These are phyloP conservation scores for Mucor saturninus DNA, from an alignment of 371 early-diverging fungal species.

Conservation along the genomic window DNA sequence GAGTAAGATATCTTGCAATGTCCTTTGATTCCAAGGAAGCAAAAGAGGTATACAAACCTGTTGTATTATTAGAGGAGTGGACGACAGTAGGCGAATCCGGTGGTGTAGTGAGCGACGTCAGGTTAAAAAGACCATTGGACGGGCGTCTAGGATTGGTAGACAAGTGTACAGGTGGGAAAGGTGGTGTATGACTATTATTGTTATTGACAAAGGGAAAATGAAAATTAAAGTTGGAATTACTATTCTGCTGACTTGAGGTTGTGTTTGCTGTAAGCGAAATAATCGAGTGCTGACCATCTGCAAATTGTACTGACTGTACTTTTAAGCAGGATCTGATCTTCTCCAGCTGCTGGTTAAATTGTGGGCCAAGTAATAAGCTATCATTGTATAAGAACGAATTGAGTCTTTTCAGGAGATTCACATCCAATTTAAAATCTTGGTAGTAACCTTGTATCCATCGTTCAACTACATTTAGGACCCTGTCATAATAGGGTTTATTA, in stretches of 20 bases:
- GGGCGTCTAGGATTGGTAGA: slow-evolving; percentile 3
- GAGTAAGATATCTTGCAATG: slow-evolving; percentile 48
- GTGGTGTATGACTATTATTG: slow-evolving; percentile 4
- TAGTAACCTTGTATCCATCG: slow-evolving; percentile 70
- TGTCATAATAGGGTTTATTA: slow-evolving; percentile 19
- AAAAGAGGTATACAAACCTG: slow-evolving; percentile 1
- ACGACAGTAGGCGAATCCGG: neutral
- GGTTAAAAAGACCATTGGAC: slow-evolving; percentile 9
- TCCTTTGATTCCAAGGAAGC: slow-evolving; percentile 34
- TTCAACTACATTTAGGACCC: slow-evolving; percentile 61
- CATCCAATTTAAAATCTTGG: slow-evolving; percentile 60
- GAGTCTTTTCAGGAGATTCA: slow-evolving; percentile 26
- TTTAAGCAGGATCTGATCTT: slow-evolving; percentile 9
- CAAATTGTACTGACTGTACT: slow-evolving; percentile 1
- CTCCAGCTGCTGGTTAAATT: slow-evolving; percentile 12
- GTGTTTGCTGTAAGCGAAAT: neutral
- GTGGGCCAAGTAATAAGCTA: neutral
- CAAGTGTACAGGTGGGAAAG: slow-evolving; percentile 9
- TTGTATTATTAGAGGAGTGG: neutral
- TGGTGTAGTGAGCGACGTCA: neutral
- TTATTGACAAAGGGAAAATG: slow-evolving; percentile 6
- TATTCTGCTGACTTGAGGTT: neutral
- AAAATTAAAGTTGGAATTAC: slow-evolving; percentile 8
- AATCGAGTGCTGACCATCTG: slow-evolving; percentile 8
- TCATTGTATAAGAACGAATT: slow-evolving; percentile 18